Conservation (phyloP, 2,329 filamentous ascomycete genomes). For the Colletotrichum coccodes region DNA sequence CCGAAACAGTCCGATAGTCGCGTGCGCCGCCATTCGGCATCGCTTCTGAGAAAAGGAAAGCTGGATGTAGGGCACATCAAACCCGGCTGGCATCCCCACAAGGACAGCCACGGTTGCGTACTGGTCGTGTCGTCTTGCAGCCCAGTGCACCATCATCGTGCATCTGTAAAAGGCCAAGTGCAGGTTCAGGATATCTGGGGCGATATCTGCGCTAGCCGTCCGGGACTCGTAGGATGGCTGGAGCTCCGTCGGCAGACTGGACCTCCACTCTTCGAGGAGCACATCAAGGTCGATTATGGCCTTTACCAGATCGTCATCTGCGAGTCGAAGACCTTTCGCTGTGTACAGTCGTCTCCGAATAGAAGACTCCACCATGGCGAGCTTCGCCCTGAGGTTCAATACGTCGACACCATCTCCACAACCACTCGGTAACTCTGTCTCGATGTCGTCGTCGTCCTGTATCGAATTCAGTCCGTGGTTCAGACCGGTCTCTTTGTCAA, state of each 20-base stretch:
- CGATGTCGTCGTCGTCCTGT: conserved; percentile 25
- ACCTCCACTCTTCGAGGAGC: conserved; percentile 28
- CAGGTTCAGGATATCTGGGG: conserved; percentile 22
- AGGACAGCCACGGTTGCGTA: conserved; percentile 9
- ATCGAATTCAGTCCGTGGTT: conserved; percentile 25
- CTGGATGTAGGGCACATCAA: conserved; percentile 12
- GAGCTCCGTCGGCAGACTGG: conserved; percentile 11
- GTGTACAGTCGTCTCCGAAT: conserved; percentile 26
- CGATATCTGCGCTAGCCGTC: neutral
- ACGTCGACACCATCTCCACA: conserved; percentile 1
- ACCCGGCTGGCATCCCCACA: neutral
- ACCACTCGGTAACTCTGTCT: conserved; percentile 21
- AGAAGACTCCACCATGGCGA: conserved; percentile 31
- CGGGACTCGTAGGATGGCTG: conserved; percentile 15
- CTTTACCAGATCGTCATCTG: conserved; percentile 13
- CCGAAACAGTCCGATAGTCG: conserved; percentile 15
- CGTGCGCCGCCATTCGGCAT: conserved; percentile 23
- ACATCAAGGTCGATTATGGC: conserved; percentile 28
- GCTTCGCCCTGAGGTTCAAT: conserved; percentile 24
- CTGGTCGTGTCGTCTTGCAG: conserved; percentile 10
- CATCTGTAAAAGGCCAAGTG: conserved; percentile 29
- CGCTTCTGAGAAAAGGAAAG: conserved; percentile 25
- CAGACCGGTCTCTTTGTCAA: conserved; percentile 25
- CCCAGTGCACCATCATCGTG: conserved; percentile 27
- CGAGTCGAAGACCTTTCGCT: conserved; percentile 21